Percentiles rank a stretch among this genome's conserved stretches.
Evolutionary conservation across 2,329 filamentous ascomycete species (phyloP).

Genomic region (Neophaeococcomyces aloes): DNA sequence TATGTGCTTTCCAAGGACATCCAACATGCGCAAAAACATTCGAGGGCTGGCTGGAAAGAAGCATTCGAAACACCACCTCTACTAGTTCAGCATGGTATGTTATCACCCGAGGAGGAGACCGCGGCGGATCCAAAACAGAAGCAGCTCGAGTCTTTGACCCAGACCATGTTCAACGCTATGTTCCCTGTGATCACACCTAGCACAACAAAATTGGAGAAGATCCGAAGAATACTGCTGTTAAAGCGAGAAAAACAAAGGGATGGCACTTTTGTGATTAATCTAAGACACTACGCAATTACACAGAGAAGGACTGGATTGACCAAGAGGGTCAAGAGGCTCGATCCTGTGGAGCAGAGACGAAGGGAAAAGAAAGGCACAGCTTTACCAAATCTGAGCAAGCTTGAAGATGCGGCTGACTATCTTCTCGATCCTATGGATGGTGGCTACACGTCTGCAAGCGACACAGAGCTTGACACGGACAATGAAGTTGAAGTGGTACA

Average conservation of each 20-base stretch:
- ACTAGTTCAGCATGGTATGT: slow-evolving; percentile 98
- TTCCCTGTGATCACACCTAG: slow-evolving; percentile 95
- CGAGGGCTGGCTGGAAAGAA: slow-evolving; percentile 62
- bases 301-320: slow-evolving; percentile 78
- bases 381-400: slow-evolving; percentile 77
- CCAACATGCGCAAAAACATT: slow-evolving; percentile 69
- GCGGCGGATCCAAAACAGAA: slow-evolving; percentile 64
- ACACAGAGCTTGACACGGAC: slow-evolving; percentile 87
- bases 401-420: slow-evolving; percentile 91
- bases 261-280: slow-evolving; percentile 69
- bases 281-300: slow-evolving; percentile 90
- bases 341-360: slow-evolving; percentile 72
- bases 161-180: slow-evolving; percentile 88
- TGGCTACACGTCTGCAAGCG: slow-evolving; percentile 85
- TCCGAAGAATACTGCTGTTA: slow-evolving; percentile 78
- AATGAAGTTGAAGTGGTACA: slow-evolving; percentile 80
- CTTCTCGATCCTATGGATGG: slow-evolving; percentile 70
- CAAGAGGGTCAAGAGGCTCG: slow-evolving; percentile 69
- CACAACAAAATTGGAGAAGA: slow-evolving; percentile 78
- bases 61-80: slow-evolving; percentile 78
- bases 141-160: slow-evolving; percentile 85
- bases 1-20: slow-evolving; percentile 93
- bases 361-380: slow-evolving; percentile 54
- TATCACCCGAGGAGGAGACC: slow-evolving; percentile 49
- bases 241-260: slow-evolving; percentile 61